Conservation (phyloP, 2,329 filamentous ascomycete genomes). For the Trichoderma sp. region DNA sequence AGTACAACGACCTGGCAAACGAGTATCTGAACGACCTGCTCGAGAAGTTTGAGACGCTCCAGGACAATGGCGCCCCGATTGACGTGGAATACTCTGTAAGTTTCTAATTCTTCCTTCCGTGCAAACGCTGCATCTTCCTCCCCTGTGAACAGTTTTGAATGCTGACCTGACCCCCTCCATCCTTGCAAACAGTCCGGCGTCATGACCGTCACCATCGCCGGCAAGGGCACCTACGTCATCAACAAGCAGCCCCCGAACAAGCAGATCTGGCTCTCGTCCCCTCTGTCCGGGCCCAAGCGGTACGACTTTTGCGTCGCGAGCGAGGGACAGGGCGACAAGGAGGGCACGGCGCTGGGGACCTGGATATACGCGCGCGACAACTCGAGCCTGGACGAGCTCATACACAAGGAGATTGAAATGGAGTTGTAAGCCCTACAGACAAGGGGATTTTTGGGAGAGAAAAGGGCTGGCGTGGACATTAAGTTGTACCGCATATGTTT, state of each 20-base stretch:
- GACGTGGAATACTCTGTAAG: slow-evolving; percentile 89
- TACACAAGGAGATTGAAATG: slow-evolving; percentile 76
- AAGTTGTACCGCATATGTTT: no score
- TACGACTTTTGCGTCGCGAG: slow-evolving; percentile 83
- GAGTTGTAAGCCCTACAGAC: slow-evolving; percentile 46
- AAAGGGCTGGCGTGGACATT: slow-evolving; percentile 2
- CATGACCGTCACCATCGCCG: slow-evolving; percentile 70
- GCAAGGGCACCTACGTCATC: slow-evolving; percentile 82
- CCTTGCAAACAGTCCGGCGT: slow-evolving; percentile 70
- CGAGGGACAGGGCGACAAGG: slow-evolving; percentile 73
- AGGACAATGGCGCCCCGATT: slow-evolving; percentile 73
- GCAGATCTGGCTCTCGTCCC: slow-evolving; percentile 95
- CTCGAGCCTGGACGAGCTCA: slow-evolving; percentile 69
- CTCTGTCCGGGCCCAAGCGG: slow-evolving; percentile 86
- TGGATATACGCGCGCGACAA: slow-evolving; percentile 91
- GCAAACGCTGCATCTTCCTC: no score
- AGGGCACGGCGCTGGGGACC: slow-evolving; percentile 70
- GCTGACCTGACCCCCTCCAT: slow-evolving; percentile 19
- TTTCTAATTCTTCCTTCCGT: neutral
- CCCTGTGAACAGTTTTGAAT: neutral
- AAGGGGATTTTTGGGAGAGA: neutral
- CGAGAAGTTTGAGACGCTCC: slow-evolving; percentile 67
- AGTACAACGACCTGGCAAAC: slow-evolving; percentile 80
- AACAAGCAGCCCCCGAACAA: slow-evolving; percentile 99
- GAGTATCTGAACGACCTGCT: slow-evolving; percentile 66